Percentiles rank a stretch among this genome's conserved stretches.
phyloP scores from a whole-genome alignment of 2,329 filamentous ascomycete genomes.

The Neonectria ditissima region DNA sequence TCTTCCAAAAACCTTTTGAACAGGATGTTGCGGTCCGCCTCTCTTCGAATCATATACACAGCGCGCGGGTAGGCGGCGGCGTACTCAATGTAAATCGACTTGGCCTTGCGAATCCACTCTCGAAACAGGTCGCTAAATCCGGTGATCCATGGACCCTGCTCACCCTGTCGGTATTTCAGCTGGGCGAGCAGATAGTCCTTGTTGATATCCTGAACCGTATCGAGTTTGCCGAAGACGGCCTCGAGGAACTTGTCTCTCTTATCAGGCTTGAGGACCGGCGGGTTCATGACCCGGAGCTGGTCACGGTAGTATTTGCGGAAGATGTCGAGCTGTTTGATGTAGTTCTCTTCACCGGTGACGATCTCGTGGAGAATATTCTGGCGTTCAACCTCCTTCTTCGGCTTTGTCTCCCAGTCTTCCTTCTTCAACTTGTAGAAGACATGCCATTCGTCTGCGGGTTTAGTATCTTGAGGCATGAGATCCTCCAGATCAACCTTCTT shows the following conservation, averaged over 20 bases:
- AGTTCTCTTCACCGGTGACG: constrained; percentile 90
- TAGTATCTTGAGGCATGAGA: constrained; percentile 75
- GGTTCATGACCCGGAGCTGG: constrained; percentile 77
- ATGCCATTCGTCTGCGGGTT: constrained; percentile 82
- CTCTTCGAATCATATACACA: constrained; percentile 83
- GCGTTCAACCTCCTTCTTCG: constrained; percentile 89
- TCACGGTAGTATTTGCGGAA: constrained; percentile 88
- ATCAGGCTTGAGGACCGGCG: constrained; percentile 83
- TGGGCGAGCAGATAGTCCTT: constrained; percentile 93
- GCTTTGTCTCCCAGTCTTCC: constrained; percentile 76
- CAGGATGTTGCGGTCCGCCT: constrained; percentile 84
- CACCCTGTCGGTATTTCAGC: constrained; percentile 95
- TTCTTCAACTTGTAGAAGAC: constrained; percentile 88
- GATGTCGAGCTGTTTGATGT: constrained; percentile 89
- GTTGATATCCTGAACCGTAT: constrained; percentile 89
- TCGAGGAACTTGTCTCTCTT: constrained; percentile 82
- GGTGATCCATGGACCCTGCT: constrained; percentile 93
- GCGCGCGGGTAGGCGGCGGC: constrained; percentile 88
- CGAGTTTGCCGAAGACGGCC: constrained; percentile 91
- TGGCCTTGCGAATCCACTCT: constrained; percentile 97
- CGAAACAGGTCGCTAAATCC: constrained; percentile 98
- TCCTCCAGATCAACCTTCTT: constrained; percentile 93
- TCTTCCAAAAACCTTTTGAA: constrained; percentile 90
- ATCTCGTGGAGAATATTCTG: constrained; percentile 98
- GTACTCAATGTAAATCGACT: constrained; percentile 89